These are phyloP conservation scores for Terana coerulea DNA, from an alignment of 768 basidiomycete species.

Conservation along the genomic window DNA sequence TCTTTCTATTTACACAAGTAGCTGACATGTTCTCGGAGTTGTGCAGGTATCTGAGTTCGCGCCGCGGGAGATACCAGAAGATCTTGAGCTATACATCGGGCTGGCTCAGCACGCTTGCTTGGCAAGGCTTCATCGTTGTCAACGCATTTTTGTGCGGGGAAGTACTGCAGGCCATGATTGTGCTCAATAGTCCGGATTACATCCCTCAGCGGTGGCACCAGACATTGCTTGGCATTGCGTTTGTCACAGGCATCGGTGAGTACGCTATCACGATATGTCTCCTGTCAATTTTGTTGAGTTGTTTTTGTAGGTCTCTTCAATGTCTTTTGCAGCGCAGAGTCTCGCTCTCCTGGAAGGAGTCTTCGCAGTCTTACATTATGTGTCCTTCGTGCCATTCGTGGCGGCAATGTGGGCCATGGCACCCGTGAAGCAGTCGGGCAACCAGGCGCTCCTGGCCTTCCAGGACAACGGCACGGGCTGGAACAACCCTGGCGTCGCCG, in stretches of 20 bases:
- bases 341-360: not conserved
- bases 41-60: conserved; percentile 1
- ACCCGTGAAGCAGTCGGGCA: not conserved
- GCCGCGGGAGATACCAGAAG: conserved; percentile 1
- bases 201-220: conserved; percentile 1
- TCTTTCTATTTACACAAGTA: not conserved
- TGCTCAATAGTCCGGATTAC: not conserved
- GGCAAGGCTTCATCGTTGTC: not conserved
- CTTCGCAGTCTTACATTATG: not conserved
- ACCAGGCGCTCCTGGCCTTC: not conserved
- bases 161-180: not conserved
- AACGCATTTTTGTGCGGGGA: not conserved
- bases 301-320: not conserved
- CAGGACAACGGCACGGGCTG: conserved; percentile 4
- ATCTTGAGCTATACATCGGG: conserved; percentile 2
- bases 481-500: not conserved
- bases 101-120: not conserved
- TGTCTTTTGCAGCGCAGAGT: not conserved
- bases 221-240: not conserved
- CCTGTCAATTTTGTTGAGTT: not conserved
- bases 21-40: too few relatives aligned
- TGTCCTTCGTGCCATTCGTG: not conserved
- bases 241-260: not conserved
- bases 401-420: conserved; percentile 2
- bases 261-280: not conserved